Evolutionary conservation across 371 early-diverging fungal species (phyloP).

Genomic region (Mucor sp.): DNA sequence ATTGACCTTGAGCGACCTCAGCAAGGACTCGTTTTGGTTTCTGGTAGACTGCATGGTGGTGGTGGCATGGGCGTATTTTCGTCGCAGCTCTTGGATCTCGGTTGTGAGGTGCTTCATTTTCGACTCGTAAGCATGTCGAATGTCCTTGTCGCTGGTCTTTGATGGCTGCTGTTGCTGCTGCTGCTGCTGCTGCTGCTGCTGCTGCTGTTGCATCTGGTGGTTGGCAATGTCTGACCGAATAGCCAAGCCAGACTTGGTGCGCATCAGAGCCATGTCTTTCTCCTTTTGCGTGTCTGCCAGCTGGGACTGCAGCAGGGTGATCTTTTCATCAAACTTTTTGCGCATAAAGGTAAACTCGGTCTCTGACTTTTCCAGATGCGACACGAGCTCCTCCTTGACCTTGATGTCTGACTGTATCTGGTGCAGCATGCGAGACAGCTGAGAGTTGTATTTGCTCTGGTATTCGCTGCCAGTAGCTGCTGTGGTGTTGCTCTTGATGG

Average conservation of each 20-base stretch:
- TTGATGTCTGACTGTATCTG: conserved; percentile 75
- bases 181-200: conserved; percentile 8
- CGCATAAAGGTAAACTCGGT: conserved; percentile 60
- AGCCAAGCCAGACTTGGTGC: conserved; percentile 22
- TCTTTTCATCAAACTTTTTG: conserved; percentile 74
- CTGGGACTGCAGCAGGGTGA: conserved; percentile 59
- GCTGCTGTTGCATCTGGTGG: not conserved
- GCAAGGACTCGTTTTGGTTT: conserved; percentile 54
- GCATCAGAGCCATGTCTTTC: conserved; percentile 62
- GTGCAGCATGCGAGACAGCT: conserved; percentile 55
- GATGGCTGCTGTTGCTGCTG: conserved; percentile 6
- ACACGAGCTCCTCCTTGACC: conserved; percentile 65
- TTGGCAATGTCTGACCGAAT: conserved; percentile 21
- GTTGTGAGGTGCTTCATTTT: conserved; percentile 69
- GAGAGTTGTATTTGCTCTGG: conserved; percentile 26
- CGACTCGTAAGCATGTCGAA: conserved; percentile 61
- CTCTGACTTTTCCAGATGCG: conserved; percentile 61
- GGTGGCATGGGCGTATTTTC: conserved; percentile 62
- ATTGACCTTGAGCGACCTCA: conserved; percentile 54
- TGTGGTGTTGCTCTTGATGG: not conserved
- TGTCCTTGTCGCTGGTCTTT: conserved; percentile 13
- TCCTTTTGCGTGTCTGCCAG: conserved; percentile 65
- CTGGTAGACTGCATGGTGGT: conserved; percentile 57
- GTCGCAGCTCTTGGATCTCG: conserved; percentile 66
- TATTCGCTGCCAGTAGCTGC: not conserved